Conservation (phyloP, 441 rosid genomes). For the Arabidopsis hybrid region DNA sequence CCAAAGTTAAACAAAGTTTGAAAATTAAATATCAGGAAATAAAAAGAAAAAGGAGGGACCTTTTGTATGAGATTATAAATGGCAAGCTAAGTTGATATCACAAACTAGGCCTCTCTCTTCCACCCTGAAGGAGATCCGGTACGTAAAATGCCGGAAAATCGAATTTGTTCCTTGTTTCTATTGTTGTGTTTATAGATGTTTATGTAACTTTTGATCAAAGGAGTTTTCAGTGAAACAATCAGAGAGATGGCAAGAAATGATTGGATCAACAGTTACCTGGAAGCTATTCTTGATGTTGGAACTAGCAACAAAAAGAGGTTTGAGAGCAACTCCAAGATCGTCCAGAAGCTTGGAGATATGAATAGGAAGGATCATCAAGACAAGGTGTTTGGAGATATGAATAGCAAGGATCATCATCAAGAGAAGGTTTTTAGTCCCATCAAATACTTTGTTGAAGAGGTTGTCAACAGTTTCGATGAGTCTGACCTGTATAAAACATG, state of each 20-base stretch:
- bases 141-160: conserved; percentile 22
- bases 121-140: conserved; percentile 24
- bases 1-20: conserved; percentile 24
- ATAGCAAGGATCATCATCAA: conserved; percentile 56
- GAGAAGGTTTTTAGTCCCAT: conserved; percentile 92
- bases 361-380: conserved; percentile 61
- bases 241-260: conserved; percentile 82
- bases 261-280: conserved; percentile 92
- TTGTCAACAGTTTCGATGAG: conserved; percentile 92
- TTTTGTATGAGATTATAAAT: conserved; percentile 43
- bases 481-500: conserved; percentile 91
- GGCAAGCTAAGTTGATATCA: conserved; percentile 40
- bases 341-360: conserved; percentile 51
- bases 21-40: conserved; percentile 23
- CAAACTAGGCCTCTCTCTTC: conserved; percentile 36
- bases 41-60: conserved; percentile 42
- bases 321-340: conserved; percentile 62
- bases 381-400: conserved; percentile 51
- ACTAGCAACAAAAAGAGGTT: conserved; percentile 53
- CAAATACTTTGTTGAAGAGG: conserved; percentile 95
- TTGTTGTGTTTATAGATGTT: conserved; percentile 27
- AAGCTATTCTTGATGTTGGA: conserved; percentile 91
- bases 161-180: not conserved
- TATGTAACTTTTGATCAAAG: conserved; percentile 2
- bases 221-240: conserved; percentile 18